Evolutionary conservation across 805 yeast species (phyloP).

Genomic region (Ogataea angusta): DNA sequence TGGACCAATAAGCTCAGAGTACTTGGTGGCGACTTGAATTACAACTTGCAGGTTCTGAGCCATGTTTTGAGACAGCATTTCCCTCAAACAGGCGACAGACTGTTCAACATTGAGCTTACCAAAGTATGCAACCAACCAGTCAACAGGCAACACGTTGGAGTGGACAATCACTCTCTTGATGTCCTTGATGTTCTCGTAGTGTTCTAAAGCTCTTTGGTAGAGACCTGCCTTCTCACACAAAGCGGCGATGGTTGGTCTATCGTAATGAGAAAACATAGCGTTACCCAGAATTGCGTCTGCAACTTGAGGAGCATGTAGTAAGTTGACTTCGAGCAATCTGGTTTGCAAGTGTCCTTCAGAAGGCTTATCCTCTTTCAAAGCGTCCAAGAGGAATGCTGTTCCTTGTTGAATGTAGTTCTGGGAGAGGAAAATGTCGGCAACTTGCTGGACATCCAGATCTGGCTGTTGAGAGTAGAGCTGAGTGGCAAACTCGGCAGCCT

Average conservation of each 20-base stretch:
- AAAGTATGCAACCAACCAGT: slow-evolving; percentile 90
- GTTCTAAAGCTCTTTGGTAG: slow-evolving; percentile 93
- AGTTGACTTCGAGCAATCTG: slow-evolving; percentile 84
- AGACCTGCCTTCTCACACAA: slow-evolving; percentile 96
- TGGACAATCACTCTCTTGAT: slow-evolving; percentile 93
- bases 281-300: slow-evolving; percentile 98
- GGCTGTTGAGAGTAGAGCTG: slow-evolving; percentile 65
- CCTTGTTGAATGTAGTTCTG: slow-evolving; percentile 97
- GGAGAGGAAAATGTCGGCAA: slow-evolving; percentile 90
- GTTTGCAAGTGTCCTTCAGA: slow-evolving; percentile 96
- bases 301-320: slow-evolving; percentile 97
- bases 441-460: slow-evolving; percentile 74
- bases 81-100: slow-evolving; percentile 80
- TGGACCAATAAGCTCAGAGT: slow-evolving; percentile 90
- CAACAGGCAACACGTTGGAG: slow-evolving; percentile 79
- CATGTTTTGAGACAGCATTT: slow-evolving; percentile 73
- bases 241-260: slow-evolving; percentile 86
- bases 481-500: slow-evolving; percentile 95
- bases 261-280: slow-evolving; percentile 93
- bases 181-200: slow-evolving; percentile 90
- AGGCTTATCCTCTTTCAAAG: slow-evolving; percentile 88
- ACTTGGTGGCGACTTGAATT: slow-evolving; percentile 95
- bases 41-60: slow-evolving; percentile 89
- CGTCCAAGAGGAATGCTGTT: slow-evolving; percentile 94
- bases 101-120: slow-evolving; percentile 95